Base-by-base conservation (phyloP, 805 yeast species). In the Candida schatavii region DNA sequence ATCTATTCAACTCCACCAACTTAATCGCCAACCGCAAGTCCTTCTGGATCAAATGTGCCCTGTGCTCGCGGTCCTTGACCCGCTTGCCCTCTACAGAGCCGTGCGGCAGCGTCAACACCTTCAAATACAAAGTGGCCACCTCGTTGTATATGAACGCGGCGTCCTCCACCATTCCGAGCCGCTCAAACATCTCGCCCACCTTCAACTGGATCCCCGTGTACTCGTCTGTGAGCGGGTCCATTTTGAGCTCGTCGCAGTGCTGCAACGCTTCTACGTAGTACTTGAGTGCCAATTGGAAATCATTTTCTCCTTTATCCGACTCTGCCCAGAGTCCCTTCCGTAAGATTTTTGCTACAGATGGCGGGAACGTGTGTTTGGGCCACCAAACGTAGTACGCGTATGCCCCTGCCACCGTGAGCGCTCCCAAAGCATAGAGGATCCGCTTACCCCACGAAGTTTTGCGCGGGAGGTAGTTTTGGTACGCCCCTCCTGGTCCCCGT, bases 141-240 rank as follows among this genome's bases (percentile, higher is more conserved):
- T 85, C 91, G 43, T 78, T 68, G 61, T 87, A 89, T 6, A 87
- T 63, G 47, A 72, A 70, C 28, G 77, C 70, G 0, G 96, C 95
- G 40, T 83, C 85, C 11, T 77, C 77, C 25, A 55, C 49, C 79
- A 77, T 72, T 17, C 71, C 74, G 50, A 88, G 61, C 31, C 82
- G 71, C 54, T 88, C 96, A 56, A 80, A 86, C 88, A 88, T 84
- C 54, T 89, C 96, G 9, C 85, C 95, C 27, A 88, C 68, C 54
- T 90, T 88, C 59, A 91, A 70, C 55, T 90, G 95, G 40, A 91
- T 78, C 0, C 97, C 97, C 0, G 97, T 90, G 59, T 86, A 90
- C 54, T 86, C 91, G 54, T 88, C 93, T 43, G 80, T 71, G 25
- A 85, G 51, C 9, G 74, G 75, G 46, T 78, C 76, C 64, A 88